phyloP scores from a whole-genome alignment of 2,329 filamentous ascomycete genomes.

The Verticillium dahliae region DNA sequence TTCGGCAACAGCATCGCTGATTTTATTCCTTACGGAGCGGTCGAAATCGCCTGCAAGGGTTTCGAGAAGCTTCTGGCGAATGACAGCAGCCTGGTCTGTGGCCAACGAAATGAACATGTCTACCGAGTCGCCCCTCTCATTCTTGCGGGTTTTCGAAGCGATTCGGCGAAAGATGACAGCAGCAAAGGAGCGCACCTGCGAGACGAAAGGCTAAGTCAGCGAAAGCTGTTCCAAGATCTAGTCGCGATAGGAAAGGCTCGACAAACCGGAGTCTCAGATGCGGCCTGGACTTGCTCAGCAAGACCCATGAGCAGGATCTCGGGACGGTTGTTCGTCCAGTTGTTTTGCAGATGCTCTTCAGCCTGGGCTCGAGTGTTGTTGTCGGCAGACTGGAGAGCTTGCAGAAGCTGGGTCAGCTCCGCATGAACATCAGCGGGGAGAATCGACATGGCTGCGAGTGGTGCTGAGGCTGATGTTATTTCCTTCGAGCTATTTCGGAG shows the following conservation, averaged over 20 bases:
- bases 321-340: slow-evolving; percentile 77
- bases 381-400: slow-evolving; percentile 83
- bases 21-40: slow-evolving; percentile 79
- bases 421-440: slow-evolving; percentile 77
- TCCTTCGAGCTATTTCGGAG: not conserved
- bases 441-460: slow-evolving; percentile 63
- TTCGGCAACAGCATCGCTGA: slow-evolving; percentile 96
- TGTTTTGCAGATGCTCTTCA: slow-evolving; percentile 83
- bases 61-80: slow-evolving; percentile 78
- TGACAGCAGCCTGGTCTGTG: slow-evolving; percentile 66
- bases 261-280: slow-evolving; percentile 64
- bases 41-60: slow-evolving; percentile 67
- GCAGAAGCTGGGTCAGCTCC: slow-evolving; percentile 79
- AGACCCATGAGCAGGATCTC: slow-evolving; percentile 90
- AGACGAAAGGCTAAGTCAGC: not conserved
- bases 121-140: slow-evolving; percentile 60
- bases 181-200: slow-evolving; percentile 79
- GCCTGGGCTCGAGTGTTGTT: slow-evolving; percentile 79
- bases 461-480: not conserved
- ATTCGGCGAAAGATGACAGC: slow-evolving; percentile 93
- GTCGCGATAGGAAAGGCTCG: slow-evolving; percentile 4
- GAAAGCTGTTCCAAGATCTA: not conserved
- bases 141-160: slow-evolving; percentile 81
- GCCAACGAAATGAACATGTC: slow-evolving; percentile 82
- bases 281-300: slow-evolving; percentile 80